Percentiles rank a stretch among this genome's conserved stretches.
Evolutionary conservation across 805 yeast species (phyloP).

Genomic region (Debaryomyces hansenii): DNA sequence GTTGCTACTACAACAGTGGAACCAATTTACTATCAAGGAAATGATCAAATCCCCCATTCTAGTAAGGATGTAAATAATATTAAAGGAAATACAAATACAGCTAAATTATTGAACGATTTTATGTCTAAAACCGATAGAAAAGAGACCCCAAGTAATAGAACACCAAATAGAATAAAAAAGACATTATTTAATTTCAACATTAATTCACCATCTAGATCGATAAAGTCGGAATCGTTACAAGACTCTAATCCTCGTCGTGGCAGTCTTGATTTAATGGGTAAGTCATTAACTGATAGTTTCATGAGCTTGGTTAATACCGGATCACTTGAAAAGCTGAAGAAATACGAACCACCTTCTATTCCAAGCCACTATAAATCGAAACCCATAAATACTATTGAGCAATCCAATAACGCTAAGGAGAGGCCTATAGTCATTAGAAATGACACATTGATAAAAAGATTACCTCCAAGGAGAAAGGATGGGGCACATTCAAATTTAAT

Average conservation of each 20-base stretch:
- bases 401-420: slow-evolving; percentile 2
- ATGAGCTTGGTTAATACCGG: slow-evolving; percentile 18
- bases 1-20: slow-evolving; percentile 32
- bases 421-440: slow-evolving; percentile 25
- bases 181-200: slow-evolving; percentile 17
- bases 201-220: slow-evolving; percentile 13
- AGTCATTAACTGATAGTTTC: slow-evolving; percentile 31
- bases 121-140: slow-evolving; percentile 10
- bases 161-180: slow-evolving; percentile 1
- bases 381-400: background rate
- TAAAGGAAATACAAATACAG: slow-evolving; percentile 14
- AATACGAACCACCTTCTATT: background rate
- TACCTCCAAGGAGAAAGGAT: slow-evolving; percentile 27
- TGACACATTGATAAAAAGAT: slow-evolving; percentile 30
- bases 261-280: slow-evolving; percentile 22
- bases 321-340: background rate
- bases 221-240: background rate
- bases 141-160: slow-evolving; percentile 1
- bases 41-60: background rate
- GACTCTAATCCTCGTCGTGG: slow-evolving; percentile 10
- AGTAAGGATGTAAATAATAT: slow-evolving; percentile 1
- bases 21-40: slow-evolving; percentile 18
- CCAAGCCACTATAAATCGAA: background rate
- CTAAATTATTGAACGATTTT: slow-evolving; percentile 17
- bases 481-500: slow-evolving; percentile 44